Evolutionary conservation across 768 basidiomycete genomes (phyloP), one percentile per base, ranked within the genome.

Genomic region (Rhizopogon rudus): DNA sequence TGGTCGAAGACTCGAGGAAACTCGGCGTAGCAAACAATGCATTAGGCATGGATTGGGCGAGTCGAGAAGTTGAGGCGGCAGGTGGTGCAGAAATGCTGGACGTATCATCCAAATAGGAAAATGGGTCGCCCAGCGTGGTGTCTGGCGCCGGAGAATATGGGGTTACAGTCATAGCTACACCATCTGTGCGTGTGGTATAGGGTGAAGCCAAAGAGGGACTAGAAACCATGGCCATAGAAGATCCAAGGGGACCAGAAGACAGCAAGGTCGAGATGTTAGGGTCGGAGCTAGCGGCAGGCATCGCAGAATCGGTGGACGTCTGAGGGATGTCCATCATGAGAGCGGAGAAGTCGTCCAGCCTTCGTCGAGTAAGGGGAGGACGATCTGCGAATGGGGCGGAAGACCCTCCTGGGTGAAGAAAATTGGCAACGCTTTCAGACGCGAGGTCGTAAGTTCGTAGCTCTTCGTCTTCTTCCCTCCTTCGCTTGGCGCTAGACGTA

Each of bases 381-480:
- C 55, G 71, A 52, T 60, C 59, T 14, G 58, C 53, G 12, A 37
- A 29, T 48, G 51, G 54, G 14, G 56, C 52, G 12, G 44, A 22
- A 8, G 25, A 12, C 31, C 52, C 50, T 5, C 51, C 56, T 1
- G 60, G 66, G 54, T 71, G 60, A 76, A 79, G 67, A 80, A 70
- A 87, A 58, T 65, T 71, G 37, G 73, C 79, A 3, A 88, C 82
- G 9, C 67, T 69, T 10, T 67, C 67, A 41, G 86, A 88, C 5
- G 87, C 85, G 12, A 68, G 62, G 55, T 80, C 74, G 62, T 86
- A 87, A 51, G 67, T 65, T 17, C 80, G 77, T 12, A 83, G 73
- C 14, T 68, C 73, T 22, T 71, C 65, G 57, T 83, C 85, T 25
- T 81, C 81, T 29, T 83, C 81, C 54, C 81, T 75, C 44, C 81